phyloP scores from a whole-genome alignment of 345 rosid species.

The Salix brachista region DNA sequence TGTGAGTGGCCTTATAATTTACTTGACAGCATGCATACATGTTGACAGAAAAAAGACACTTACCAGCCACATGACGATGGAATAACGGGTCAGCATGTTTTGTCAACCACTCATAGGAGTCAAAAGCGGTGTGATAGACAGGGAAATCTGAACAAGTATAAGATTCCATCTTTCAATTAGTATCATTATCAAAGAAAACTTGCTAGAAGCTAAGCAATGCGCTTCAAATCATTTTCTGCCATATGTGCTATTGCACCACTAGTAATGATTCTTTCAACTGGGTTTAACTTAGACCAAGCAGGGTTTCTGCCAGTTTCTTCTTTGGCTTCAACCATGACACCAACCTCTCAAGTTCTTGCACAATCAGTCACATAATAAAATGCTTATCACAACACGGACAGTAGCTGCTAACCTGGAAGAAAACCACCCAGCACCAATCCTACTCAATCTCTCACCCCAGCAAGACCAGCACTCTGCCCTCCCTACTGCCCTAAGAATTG shows the following conservation, averaged over 20 bases:
- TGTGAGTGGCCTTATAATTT: neutral
- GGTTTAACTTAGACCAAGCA: neutral
- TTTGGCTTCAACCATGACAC: neutral
- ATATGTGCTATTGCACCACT: neutral
- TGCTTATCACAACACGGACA: neutral
- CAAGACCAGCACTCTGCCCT: neutral
- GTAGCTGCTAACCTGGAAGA: constrained; percentile 4
- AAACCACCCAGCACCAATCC: constrained; percentile 1
- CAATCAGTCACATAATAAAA: neutral
- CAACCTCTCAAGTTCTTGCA: neutral
- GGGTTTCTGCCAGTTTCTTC: neutral
- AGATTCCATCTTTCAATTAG: neutral
- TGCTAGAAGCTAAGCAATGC: neutral
- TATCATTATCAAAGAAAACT: neutral
- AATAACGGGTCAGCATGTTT: constrained; percentile 69
- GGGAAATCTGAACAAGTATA: constrained; percentile 60
- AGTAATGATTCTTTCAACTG: neutral
- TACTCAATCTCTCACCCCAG: neutral
- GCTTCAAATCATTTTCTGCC: neutral
- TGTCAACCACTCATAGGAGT: constrained; percentile 78
- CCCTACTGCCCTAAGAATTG: neutral
- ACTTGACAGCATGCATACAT: neutral
- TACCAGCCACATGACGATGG: constrained; percentile 88
- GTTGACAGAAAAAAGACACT: constrained; percentile 12
- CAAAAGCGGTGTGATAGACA: constrained; percentile 89